Base-by-base conservation (phyloP, 116 monocot species). In the Cymodocea nodosa region DNA sequence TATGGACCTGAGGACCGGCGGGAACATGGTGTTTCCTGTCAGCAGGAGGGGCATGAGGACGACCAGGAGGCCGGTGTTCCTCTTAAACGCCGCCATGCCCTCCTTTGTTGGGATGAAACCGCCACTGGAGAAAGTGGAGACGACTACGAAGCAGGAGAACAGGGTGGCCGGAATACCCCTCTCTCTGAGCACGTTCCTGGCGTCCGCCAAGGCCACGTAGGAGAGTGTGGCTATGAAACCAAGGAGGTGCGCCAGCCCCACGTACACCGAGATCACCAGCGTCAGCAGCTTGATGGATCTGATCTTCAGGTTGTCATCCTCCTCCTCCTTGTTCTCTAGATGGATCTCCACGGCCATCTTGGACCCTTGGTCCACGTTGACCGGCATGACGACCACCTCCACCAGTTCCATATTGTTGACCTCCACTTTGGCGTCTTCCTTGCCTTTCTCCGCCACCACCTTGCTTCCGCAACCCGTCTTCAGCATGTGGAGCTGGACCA, bases 71-170 rank as follows among this genome's bases (percentile, higher is more conserved):
- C 85, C 83, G 0, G 82, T 59, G 67, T 69, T 71, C 11, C 52
- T 66, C 20, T 59, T 35, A 71, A 89, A 89, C 4, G 77, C 51
- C 4, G 36, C 59, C 84, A 89, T 85, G 70, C 75, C 75, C 58
- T 84, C 89, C 35, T 89, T 89, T 10, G 74, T 89, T 0, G 85
- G 82, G 7, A 84, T 4, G 52, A 89, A 82, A 6, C 85, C 85
- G 7, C 82, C 71, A 57, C 82, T 89, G 6, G 82, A 66, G 15
- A 89, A 85, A 50, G 82, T 75, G 6, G 89, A 89, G 15, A 82
- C 70, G 1, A 62, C 52, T 5, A 58, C 54, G 57, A 82, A 77
- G 56, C 73, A 18, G 2, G 80, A 40, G 52, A 84, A 89, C 13
- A 69, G 39, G 15, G 15, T 17, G 12, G 19, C 14, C 15, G 34